Base-by-base conservation (phyloP, 1,139 yeast genomes). In the Scheffersomyces titani region DNA sequence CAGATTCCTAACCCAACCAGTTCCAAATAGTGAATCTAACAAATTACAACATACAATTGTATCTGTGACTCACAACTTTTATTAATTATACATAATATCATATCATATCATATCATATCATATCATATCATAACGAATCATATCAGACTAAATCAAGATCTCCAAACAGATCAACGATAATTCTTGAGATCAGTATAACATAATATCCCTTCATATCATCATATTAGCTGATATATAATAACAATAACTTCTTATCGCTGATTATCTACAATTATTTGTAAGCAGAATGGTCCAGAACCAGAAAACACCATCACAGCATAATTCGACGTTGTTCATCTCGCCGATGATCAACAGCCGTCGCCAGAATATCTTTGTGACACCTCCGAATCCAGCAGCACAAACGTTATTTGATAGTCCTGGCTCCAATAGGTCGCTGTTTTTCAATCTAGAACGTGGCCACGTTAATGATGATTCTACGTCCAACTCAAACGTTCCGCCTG, bases 271-370 rank as follows among this genome's bases (percentile, higher is more conserved):
- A 11, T 11, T 30, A 6, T 11, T 5, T 6, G 13, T 11, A 30
- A 30, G 40, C 40, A 30, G 40, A 30, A 73, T 72, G 76, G 76
- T 70, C 18, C 77, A 69, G 58, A 70, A 68, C 53, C 78, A 75
- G 52, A 74, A 70, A 60, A 76, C 80, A 0, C 80, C 72, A 5
- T 74, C 80, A 22, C 87, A 83, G 61, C 86, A 85, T 66, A 85
- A 85, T 59, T 86, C 90, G 5, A 85, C 89, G 13, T 69, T 87
- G 52, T 85, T 83, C 56, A 86, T 86, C 49, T 86, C 90, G 9
- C 91, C 91, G 0, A 72, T 82, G 61, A 78, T 86, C 55, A 73
- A 78, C 47, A 80, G 76, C 59, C 75, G 81, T 50, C 76, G 80
- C 18, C 78, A 74, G 57, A 84, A 83, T 60, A 69, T 82, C 49